phyloP scores from a whole-genome alignment of 306 rosid genomes.

The Neltuma alba region DNA sequence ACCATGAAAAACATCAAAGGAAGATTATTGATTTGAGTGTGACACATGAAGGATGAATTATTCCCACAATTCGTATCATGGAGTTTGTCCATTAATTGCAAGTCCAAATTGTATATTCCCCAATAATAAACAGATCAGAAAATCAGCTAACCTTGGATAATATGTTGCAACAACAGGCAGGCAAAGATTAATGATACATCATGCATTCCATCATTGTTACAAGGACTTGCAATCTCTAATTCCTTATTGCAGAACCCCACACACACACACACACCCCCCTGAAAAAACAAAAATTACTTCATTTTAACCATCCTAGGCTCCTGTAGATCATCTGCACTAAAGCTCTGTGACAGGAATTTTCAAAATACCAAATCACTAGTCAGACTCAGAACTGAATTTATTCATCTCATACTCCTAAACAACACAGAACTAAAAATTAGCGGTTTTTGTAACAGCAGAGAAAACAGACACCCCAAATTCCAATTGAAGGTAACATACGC shows the following conservation, averaged over 20 bases:
- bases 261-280: too few species aligned
- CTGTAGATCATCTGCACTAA: constrained; percentile 4
- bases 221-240: too few species aligned
- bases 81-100: constrained; percentile 12
- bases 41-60: background rate
- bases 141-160: background rate
- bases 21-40: background rate
- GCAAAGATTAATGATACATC: too few species aligned
- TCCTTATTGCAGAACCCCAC: too few species aligned
- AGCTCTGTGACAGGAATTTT: constrained; percentile 6
- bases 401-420: background rate
- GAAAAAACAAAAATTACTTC: too few species aligned
- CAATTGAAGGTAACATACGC: background rate
- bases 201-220: too few species aligned
- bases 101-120: background rate
- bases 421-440: background rate
- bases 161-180: constrained; percentile 2
- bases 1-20: background rate
- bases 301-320: background rate
- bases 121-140: background rate
- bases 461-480: background rate
- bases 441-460: background rate
- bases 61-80: constrained; percentile 3
- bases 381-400: background rate
- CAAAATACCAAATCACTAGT: background rate